Conservation (phyloP, 176 grass and related monocot species). For the Oryza australiensis region DNA sequence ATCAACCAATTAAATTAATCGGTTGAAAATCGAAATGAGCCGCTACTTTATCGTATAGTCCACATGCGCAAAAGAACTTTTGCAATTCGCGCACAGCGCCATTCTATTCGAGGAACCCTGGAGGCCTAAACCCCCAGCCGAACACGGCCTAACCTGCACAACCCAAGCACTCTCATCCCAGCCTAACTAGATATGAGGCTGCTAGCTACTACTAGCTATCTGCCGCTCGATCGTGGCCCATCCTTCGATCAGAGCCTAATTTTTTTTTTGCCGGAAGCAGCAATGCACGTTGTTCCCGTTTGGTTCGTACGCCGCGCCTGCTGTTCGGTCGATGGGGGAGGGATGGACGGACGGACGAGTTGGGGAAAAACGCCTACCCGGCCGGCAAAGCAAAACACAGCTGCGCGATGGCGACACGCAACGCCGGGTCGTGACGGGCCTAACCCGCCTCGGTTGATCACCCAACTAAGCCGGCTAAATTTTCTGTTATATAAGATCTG, state of each 20-base stretch:
- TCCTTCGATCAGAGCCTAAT: neutral
- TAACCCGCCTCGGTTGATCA: neutral
- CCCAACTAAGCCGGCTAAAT: too few relatives aligned
- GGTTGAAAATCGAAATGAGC: too few relatives aligned
- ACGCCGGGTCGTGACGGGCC: neutral
- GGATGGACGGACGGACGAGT: neutral
- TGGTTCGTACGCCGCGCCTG: neutral
- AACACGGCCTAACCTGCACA: neutral
- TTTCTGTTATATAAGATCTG: too few relatives aligned
- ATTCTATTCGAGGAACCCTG: neutral
- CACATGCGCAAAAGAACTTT: neutral
- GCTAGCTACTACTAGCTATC: too few relatives aligned
- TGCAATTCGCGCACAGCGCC: neutral
- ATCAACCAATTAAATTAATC: neutral
- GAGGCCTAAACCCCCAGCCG: slow-evolving; percentile 2
- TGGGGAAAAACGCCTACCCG: neutral
- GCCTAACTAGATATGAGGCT: neutral
- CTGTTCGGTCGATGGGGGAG: neutral
- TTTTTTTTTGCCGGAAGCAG: neutral
- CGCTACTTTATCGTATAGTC: neutral
- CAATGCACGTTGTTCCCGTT: neutral
- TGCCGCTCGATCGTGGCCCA: too few relatives aligned
- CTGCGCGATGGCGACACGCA: neutral
- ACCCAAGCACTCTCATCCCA: neutral
- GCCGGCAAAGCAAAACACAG: neutral